Conservation (phyloP, 495 filamentous ascomycete species). For the Platismatia glauca region DNA sequence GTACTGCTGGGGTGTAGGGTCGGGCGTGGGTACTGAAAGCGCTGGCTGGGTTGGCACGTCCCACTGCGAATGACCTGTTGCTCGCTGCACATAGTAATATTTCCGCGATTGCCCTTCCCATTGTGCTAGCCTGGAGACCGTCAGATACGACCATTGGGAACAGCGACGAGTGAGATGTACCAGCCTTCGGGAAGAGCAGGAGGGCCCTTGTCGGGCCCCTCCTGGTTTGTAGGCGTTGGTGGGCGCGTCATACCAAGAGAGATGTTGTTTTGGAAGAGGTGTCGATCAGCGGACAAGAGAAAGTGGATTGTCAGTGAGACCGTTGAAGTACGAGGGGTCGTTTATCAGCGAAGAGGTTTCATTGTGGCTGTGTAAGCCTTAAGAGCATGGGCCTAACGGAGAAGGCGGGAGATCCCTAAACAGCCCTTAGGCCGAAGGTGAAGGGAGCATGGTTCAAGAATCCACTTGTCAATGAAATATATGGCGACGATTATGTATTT, state of each 20-base stretch:
- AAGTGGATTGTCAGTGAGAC: neutral
- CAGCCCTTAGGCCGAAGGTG: too few species aligned
- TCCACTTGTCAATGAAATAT: too few species aligned
- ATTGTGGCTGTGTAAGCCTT: neutral
- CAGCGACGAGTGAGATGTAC: slow-evolving; percentile 12
- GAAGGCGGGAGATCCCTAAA: too few species aligned
- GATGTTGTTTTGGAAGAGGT: neutral
- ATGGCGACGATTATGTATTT: too few species aligned
- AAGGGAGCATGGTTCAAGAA: too few species aligned
- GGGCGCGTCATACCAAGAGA: slow-evolving; percentile 13
- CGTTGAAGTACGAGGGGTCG: too few species aligned
- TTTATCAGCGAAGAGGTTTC: too few species aligned
- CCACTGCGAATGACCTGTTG: slow-evolving; percentile 70
- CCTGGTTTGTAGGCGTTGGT: slow-evolving; percentile 19
- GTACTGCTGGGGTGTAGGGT: slow-evolving; percentile 24
- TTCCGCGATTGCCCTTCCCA: slow-evolving; percentile 65
- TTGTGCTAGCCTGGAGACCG: slow-evolving; percentile 54
- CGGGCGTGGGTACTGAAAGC: slow-evolving; percentile 22
- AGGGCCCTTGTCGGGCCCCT: slow-evolving; percentile 20
- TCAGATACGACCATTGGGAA: neutral
- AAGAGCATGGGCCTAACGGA: neutral
- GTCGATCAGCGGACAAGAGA: neutral
- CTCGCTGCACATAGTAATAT: slow-evolving; percentile 74
- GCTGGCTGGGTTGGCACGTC: slow-evolving; percentile 60
- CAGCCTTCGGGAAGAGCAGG: slow-evolving; percentile 23